A percentile compares a stretch with the other conserved stretches of the same genome.
These are phyloP conservation scores for Grosmannia penicillata DNA, from an alignment of 2,329 filamentous ascomycete genomes.

Conservation along the genomic window DNA sequence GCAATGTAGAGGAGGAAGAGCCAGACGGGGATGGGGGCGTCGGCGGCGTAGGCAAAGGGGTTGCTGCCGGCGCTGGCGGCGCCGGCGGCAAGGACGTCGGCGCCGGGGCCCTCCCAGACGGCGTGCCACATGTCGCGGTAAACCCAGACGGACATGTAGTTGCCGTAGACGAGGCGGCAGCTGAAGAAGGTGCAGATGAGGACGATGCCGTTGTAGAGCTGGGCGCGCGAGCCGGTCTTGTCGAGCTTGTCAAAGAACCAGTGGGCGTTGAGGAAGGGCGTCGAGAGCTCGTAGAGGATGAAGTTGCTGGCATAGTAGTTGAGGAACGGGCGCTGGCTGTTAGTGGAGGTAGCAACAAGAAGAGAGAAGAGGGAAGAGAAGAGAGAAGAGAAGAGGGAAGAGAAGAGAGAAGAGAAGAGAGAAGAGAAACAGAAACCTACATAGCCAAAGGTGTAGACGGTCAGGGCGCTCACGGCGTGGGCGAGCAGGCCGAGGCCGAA, in stretches of 20 bases:
- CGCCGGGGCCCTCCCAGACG: slow-evolving; percentile 27
- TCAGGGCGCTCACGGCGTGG: slow-evolving; percentile 59
- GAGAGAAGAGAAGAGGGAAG: not conserved
- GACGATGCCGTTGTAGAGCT: slow-evolving; percentile 63
- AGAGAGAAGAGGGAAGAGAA: not conserved
- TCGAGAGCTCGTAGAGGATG: slow-evolving; percentile 77
- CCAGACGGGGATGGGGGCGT: slow-evolving; percentile 50
- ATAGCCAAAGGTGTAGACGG: slow-evolving; percentile 65
- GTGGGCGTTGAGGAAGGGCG: slow-evolving; percentile 75
- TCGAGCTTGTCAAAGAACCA: slow-evolving; percentile 85
- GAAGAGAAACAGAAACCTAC: slow-evolving; percentile 38
- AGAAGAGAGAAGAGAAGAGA: not conserved
- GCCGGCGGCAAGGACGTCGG: slow-evolving; percentile 16
- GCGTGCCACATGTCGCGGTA: slow-evolving; percentile 55
- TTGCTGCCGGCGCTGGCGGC: slow-evolving; percentile 14
- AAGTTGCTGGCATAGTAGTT: slow-evolving; percentile 73
- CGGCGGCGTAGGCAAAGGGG: slow-evolving; percentile 34
- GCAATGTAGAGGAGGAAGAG: slow-evolving; percentile 51
- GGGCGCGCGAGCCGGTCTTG: slow-evolving; percentile 58
- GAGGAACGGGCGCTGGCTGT: slow-evolving; percentile 58
- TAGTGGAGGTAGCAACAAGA: not conserved
- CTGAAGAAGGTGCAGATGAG: slow-evolving; percentile 63
- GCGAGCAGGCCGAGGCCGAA: slow-evolving; percentile 67
- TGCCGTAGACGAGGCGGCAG: slow-evolving; percentile 65
- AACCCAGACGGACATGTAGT: slow-evolving; percentile 53